These are phyloP conservation scores for Butyriboletus loyo DNA, from an alignment of 768 basidiomycete species.

Conservation along the genomic window DNA sequence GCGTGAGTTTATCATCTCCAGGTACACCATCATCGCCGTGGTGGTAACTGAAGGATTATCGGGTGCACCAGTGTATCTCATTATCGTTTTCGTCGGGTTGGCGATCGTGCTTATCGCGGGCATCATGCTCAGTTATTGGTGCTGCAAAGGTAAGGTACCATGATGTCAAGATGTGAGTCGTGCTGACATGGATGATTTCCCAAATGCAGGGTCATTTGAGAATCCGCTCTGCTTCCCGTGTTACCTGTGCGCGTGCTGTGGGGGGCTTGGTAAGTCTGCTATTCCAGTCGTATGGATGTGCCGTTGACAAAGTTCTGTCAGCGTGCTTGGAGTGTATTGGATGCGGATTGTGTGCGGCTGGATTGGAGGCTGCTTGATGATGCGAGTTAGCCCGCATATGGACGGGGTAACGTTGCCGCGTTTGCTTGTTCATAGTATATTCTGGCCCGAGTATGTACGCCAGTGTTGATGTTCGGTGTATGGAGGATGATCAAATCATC, in stretches of 20 bases:
- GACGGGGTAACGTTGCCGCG: background rate
- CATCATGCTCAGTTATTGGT: conserved; percentile 63
- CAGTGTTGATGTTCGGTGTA: background rate
- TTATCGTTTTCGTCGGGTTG: conserved; percentile 63
- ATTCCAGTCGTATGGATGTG: background rate
- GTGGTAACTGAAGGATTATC: background rate
- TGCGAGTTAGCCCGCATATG: background rate
- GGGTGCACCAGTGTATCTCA: conserved; percentile 50
- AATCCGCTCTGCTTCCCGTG: conserved; percentile 70
- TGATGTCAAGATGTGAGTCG: background rate
- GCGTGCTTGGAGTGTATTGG: conserved; percentile 68
- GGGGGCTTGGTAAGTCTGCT: conserved; percentile 53
- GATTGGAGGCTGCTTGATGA: conserved; percentile 22
- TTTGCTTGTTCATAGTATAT: background rate
- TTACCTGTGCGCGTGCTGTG: conserved; percentile 71
- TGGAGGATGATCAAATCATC: too few relatives aligned
- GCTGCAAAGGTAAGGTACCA: conserved; percentile 48
- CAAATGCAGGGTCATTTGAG: conserved; percentile 45
- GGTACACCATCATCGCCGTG: background rate
- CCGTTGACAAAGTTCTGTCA: conserved; percentile 23
- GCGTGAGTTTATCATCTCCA: conserved; percentile 31
- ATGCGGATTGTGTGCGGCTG: conserved; percentile 66
- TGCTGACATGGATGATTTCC: background rate
- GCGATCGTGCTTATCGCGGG: conserved; percentile 51
- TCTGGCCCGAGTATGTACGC: background rate